Evolutionary conservation across 2,329 filamentous ascomycete species (phyloP).

Genomic region (Claviceps digitariae): DNA sequence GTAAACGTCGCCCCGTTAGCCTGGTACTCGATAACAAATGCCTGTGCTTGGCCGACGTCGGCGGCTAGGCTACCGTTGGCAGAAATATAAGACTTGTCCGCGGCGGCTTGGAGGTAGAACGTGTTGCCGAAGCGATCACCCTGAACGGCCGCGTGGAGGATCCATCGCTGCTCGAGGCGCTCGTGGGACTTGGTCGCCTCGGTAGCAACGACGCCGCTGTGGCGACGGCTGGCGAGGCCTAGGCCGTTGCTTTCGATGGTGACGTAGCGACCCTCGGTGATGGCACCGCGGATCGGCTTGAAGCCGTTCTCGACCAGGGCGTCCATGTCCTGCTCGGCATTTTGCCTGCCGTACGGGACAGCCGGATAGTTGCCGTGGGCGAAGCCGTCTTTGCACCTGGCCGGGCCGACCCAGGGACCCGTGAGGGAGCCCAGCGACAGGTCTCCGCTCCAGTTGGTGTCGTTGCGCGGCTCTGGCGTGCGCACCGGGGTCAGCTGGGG

Average conservation of each 20-base stretch:
- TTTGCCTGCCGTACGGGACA: slow-evolving; percentile 7
- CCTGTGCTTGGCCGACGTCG: neutral
- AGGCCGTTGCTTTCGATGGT: slow-evolving; percentile 29
- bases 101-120: slow-evolving; percentile 12
- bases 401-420: slow-evolving; percentile 9
- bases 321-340: slow-evolving; percentile 73
- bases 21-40: slow-evolving; percentile 1
- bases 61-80: slow-evolving; percentile 1
- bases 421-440: slow-evolving; percentile 8
- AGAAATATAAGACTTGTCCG: slow-evolving; percentile 10
- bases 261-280: slow-evolving; percentile 40
- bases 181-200: slow-evolving; percentile 17
- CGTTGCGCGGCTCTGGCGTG: slow-evolving; percentile 17
- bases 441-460: slow-evolving; percentile 12
- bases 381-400: slow-evolving; percentile 9
- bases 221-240: slow-evolving; percentile 20
- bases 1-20: slow-evolving; percentile 2
- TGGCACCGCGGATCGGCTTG: slow-evolving; percentile 34
- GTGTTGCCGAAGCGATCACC: slow-evolving; percentile 12
- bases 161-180: slow-evolving; percentile 30
- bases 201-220: slow-evolving; percentile 11
- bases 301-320: slow-evolving; percentile 45
- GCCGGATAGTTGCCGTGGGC: slow-evolving; percentile 16
- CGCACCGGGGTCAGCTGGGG: slow-evolving; percentile 4
- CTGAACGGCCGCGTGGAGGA: slow-evolving; percentile 27